Percentiles rank a stretch among this genome's conserved stretches.
Conservation (phyloP, 2,329 filamentous ascomycete species). For the Sclerotinia spermophila region DNA sequence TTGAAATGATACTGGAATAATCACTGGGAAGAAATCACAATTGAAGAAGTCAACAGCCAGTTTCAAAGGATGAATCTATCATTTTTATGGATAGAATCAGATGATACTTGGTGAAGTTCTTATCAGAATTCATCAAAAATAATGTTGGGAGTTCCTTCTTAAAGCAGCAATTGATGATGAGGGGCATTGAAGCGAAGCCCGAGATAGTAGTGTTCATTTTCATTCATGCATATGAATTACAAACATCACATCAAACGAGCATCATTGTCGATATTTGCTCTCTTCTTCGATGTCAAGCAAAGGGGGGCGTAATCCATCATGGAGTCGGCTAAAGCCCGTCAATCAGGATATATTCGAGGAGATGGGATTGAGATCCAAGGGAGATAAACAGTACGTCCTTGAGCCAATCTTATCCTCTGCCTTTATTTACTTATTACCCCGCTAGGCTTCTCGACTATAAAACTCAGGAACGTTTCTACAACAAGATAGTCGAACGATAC, state of each 20-base stretch:
- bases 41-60: neutral
- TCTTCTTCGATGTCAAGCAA: conserved; percentile 31
- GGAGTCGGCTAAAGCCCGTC: conserved; percentile 70
- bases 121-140: conserved; percentile 8
- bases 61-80: neutral
- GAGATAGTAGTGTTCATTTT: neutral
- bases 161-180: conserved; percentile 11
- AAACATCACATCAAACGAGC: neutral
- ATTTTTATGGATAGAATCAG: neutral
- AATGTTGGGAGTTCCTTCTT: conserved; percentile 14
- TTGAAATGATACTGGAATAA: neutral
- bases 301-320: conserved; percentile 46
- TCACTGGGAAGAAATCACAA: neutral
- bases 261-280: conserved; percentile 2
- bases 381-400: conserved; percentile 68
- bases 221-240: neutral
- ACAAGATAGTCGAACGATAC: conserved; percentile 82
- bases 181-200: conserved; percentile 7
- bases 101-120: neutral
- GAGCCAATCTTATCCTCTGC: neutral
- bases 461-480: conserved; percentile 80
- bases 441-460: conserved; percentile 67
- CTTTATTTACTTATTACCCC: conserved; percentile 23
- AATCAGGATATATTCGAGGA: conserved; percentile 73
- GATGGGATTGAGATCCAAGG: conserved; percentile 86